Conservation (phyloP, 2,329 filamentous ascomycete species). For the Fusarium torulosum region DNA sequence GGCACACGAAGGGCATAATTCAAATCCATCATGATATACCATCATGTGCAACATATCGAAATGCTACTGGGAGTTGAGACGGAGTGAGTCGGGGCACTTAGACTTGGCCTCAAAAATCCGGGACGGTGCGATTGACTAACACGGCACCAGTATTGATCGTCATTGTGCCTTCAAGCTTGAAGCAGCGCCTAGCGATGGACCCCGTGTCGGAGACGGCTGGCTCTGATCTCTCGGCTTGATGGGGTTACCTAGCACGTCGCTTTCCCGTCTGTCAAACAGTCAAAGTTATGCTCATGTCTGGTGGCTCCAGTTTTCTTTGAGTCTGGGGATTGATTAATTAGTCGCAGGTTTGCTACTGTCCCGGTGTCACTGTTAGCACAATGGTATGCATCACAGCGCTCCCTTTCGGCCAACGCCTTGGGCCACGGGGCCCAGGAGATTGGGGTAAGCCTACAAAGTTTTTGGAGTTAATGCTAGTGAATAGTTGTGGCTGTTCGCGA, state of each 20-base stretch:
- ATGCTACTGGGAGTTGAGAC: conserved; percentile 25
- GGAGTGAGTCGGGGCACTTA: conserved; percentile 19
- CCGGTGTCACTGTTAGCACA: conserved; percentile 36
- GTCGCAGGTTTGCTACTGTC: conserved; percentile 23
- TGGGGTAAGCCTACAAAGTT: conserved; percentile 40
- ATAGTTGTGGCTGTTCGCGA: conserved; percentile 21
- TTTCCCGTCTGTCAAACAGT: conserved; percentile 9
- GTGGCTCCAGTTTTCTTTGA: conserved; percentile 28
- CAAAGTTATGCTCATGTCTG: conserved; percentile 16
- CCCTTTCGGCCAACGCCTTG: conserved; percentile 35
- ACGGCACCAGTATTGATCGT: conserved; percentile 35
- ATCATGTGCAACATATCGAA: conserved; percentile 34
- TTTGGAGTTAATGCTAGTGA: conserved; percentile 34
- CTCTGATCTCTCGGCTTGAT: conserved; percentile 28
- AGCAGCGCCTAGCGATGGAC: conserved; percentile 26
- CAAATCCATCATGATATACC: conserved; percentile 24
- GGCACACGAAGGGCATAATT: conserved; percentile 26
- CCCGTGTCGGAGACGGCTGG: conserved; percentile 47
- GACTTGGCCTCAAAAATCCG: conserved; percentile 17
- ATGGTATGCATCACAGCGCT: conserved; percentile 14
- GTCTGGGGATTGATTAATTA: conserved; percentile 43
- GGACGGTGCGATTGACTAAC: conserved; percentile 25
- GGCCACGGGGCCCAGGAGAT: conserved; percentile 44
- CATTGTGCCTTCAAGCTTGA: conserved; percentile 36
- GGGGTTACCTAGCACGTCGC: not conserved